Base-by-base conservation (phyloP, 768 basidiomycete species). In the Myochromella boudieri region DNA sequence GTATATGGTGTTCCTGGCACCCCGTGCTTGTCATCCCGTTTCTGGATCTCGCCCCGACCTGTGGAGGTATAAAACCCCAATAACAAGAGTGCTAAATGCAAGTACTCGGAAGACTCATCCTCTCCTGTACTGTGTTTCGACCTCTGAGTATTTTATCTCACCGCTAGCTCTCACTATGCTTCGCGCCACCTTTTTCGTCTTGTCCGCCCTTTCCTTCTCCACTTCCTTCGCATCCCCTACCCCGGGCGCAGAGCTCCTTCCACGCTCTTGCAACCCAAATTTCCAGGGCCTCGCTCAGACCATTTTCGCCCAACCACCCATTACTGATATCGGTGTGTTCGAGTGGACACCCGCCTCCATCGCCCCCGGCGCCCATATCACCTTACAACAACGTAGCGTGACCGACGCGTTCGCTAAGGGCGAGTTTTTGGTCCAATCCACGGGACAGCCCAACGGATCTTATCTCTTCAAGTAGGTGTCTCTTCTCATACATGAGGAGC, bases 191-290 rank as follows among this genome's bases (percentile, higher is more conserved):
- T 22, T 40, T 24, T 18, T 44, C 20, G 22, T 29, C 38, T 26
- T 52, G 37, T 36, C 36, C 22, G 34, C 37, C 25, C 15, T 41
- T 31, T 22, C 46, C 39, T 24, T 72, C 24, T 29, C 44, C 21
- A 37, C 44, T 41, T 20, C 33, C 24, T 42, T 40, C 10, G 69
- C 75, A 26, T 62, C 65, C 29, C 42, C 66, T 60, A 14, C 18
- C 3, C 44, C 45, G 18, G 41, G 37, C 15, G n/a, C 40, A 12
- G 46, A 65, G 61, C 12, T 14, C 10, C 34, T 34, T 25, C 34
- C 34, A 12, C 48, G 48, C 36, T 22, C 50, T 54, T 20, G 56
- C 29, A 51, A 41, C 26, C 46, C 48, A 10, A 43, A 26, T 25
- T 46, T 49, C 21, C 28, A 48, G 17, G 38, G 47, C 7, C 41